phyloP scores from a whole-genome alignment of 805 yeast genomes.

The Suhomyces kilbournensis region DNA sequence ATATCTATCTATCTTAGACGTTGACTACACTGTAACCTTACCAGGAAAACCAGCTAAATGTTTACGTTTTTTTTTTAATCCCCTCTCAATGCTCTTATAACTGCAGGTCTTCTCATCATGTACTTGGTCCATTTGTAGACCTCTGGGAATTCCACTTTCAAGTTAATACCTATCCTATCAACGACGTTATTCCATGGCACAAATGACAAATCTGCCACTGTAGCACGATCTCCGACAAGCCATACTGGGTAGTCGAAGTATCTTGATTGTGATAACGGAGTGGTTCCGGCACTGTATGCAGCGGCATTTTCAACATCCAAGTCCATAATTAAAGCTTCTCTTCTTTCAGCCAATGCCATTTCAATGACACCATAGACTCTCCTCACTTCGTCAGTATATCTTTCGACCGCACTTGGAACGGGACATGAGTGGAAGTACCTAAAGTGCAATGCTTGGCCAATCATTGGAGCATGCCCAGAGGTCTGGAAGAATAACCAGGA shows the following conservation, averaged over 20 bases:
- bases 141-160: slow-evolving; percentile 87
- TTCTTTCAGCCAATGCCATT: slow-evolving; percentile 89
- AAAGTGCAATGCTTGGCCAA: slow-evolving; percentile 94
- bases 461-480: slow-evolving; percentile 98
- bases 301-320: slow-evolving; percentile 84
- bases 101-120: slow-evolving; percentile 95
- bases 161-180: slow-evolving; percentile 84
- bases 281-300: slow-evolving; percentile 81
- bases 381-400: slow-evolving; percentile 89
- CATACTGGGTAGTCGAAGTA: slow-evolving; percentile 93
- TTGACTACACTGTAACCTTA: neutral
- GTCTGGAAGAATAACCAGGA: slow-evolving; percentile 95
- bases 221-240: slow-evolving; percentile 79
- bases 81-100: slow-evolving; percentile 79
- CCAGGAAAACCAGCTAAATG: neutral
- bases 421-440: slow-evolving; percentile 83
- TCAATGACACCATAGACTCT: slow-evolving; percentile 92
- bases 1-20: neutral
- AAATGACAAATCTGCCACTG: slow-evolving; percentile 88
- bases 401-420: slow-evolving; percentile 83
- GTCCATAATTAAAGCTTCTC: slow-evolving; percentile 88
- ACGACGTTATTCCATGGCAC: slow-evolving; percentile 98
- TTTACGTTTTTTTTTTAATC: slow-evolving; percentile 29
- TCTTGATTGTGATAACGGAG: slow-evolving; percentile 79
- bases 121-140: slow-evolving; percentile 94